Evolutionary conservation across 2,329 filamentous ascomycete species (phyloP).

Genomic region (Cylindrodendrum hubeiense): DNA sequence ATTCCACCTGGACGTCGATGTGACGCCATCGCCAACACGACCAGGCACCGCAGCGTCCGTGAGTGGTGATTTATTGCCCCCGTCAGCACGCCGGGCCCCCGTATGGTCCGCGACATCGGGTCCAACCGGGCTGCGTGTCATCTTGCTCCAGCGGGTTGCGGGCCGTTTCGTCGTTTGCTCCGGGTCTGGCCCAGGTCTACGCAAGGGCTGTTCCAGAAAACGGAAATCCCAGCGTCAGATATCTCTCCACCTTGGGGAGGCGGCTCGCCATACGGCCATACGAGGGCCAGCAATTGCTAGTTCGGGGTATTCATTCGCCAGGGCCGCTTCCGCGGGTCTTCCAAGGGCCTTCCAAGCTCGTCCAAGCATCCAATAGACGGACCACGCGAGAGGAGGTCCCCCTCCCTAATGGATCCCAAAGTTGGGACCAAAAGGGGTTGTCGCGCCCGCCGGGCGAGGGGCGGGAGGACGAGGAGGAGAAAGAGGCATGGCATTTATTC

Average conservation of each 20-base stretch:
- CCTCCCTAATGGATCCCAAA: slow-evolving; percentile 3
- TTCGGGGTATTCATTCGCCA: slow-evolving; percentile 6
- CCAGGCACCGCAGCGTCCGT: slow-evolving; percentile 26
- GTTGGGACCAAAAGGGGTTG: not conserved
- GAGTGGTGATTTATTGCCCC: slow-evolving; percentile 34
- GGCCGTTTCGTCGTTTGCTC: slow-evolving; percentile 1
- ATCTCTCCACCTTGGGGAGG: slow-evolving; percentile 22
- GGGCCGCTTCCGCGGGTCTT: slow-evolving; percentile 11
- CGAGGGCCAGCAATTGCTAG: slow-evolving; percentile 11
- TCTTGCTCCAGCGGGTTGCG: slow-evolving; percentile 12
- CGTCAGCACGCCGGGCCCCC: slow-evolving; percentile 22
- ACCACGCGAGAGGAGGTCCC: not conserved
- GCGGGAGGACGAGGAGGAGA: not conserved
- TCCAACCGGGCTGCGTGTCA: slow-evolving; percentile 37
- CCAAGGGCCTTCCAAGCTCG: slow-evolving; percentile 11
- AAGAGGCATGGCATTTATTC: slow-evolving; percentile 3
- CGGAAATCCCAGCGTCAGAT: slow-evolving; percentile 8
- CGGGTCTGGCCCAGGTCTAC: slow-evolving; percentile 12
- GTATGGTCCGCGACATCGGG: slow-evolving; percentile 36
- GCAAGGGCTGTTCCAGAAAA: slow-evolving; percentile 18
- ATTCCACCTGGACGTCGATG: slow-evolving; percentile 34
- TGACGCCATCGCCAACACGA: slow-evolving; percentile 36
- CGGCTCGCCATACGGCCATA: slow-evolving; percentile 13
- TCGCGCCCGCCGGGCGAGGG: slow-evolving; percentile 3
- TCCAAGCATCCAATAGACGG: slow-evolving; percentile 11